Base-by-base conservation (phyloP, 352 stramenopile species). In the Saprolegnia diclina region DNA sequence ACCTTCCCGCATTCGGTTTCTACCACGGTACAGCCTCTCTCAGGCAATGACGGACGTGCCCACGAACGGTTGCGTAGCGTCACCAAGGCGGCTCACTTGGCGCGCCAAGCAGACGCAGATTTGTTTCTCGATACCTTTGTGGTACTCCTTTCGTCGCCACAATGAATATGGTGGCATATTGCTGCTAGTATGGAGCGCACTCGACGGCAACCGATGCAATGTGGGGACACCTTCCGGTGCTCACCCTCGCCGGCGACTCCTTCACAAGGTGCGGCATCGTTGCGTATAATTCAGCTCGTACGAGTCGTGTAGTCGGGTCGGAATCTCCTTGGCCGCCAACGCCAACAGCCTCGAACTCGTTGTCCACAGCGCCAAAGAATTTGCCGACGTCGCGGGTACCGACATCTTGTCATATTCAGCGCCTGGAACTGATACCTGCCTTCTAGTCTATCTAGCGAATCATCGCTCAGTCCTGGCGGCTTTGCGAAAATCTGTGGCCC, bases 91-190 rank as follows among this genome's bases (percentile, higher is more conserved):
- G 71, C 90, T 11, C 93, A 98, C 71, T 73, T 98, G 14, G 63
- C 68, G 40, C 80, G 93, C 18, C 81, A 97, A 44, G 64, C 56
- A 9, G 26, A 75, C 19, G 80, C 78, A n/a, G 90, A 95, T 46
- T 66, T 98, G 11, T 97, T 97, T 61, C 76, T 98, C 32, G 94
- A 98, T 78, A 97, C 91, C 16, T 85, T 96, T 65, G 79, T 91
- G 32, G 81, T 87, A 35, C 29, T 74, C 65, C 74, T 75, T 65
- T 13, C 35, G 4, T 44, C 11, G 45, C 18, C n/a, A n/a, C n/a
- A n/a, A n/a, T n/a, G n/a, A n/a, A n/a, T n/a, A n/a, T n/a, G n/a
- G n/a, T n/a, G n/a, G n/a, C n/a, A n/a, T n/a, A n/a, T n/a, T n/a
- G 35, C 29, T n/a, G 21, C 0, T 57, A 89, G 81, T 98, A 98